phyloP scores from a whole-genome alignment of 768 basidiomycete genomes.

The Leccinum sublutescens region DNA sequence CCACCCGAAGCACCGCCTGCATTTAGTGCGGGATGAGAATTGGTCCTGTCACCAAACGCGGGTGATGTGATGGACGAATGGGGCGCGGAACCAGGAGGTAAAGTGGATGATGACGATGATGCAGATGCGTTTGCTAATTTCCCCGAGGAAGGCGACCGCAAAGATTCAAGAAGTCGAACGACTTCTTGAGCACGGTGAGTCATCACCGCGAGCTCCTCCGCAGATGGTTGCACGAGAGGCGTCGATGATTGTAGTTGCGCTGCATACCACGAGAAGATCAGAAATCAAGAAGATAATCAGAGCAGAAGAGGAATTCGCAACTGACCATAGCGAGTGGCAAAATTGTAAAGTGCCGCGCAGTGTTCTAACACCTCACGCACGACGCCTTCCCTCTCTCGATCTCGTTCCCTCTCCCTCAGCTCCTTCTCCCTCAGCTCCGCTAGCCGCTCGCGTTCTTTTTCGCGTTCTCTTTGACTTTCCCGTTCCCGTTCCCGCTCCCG shows the following conservation, averaged over 20 bases:
- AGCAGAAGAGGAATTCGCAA: neutral
- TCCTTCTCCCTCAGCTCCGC: constrained; percentile 24
- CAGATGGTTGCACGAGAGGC: constrained; percentile 50
- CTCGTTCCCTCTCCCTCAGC: constrained; percentile 24
- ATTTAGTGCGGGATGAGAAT: constrained; percentile 31
- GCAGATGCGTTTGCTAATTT: constrained; percentile 19
- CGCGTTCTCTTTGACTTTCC: constrained; percentile 22
- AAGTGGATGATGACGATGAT: constrained; percentile 14
- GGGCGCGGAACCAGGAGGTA: constrained; percentile 7
- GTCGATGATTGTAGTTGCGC: constrained; percentile 41
- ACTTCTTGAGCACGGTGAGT: constrained; percentile 62
- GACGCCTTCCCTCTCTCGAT: constrained; percentile 21
- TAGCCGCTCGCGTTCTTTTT: constrained; percentile 24
- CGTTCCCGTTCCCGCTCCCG: constrained; percentile 20
- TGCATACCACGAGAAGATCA: constrained; percentile 10
- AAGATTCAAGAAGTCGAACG: constrained; percentile 59
- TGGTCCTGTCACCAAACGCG: constrained; percentile 21
- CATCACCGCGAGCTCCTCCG: constrained; percentile 68
- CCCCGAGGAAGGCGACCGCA: constrained; percentile 21
- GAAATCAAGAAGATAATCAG: neutral
- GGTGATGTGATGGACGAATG: constrained; percentile 21
- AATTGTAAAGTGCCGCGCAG: constrained; percentile 58
- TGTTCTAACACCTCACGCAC: constrained; percentile 39
- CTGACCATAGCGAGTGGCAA: constrained; percentile 68
- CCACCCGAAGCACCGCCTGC: constrained; percentile 22